A percentile compares a stretch with the other conserved stretches of the same genome.
Conservation (phyloP, 768 basidiomycete genomes). For the Mrakia blollopis region DNA sequence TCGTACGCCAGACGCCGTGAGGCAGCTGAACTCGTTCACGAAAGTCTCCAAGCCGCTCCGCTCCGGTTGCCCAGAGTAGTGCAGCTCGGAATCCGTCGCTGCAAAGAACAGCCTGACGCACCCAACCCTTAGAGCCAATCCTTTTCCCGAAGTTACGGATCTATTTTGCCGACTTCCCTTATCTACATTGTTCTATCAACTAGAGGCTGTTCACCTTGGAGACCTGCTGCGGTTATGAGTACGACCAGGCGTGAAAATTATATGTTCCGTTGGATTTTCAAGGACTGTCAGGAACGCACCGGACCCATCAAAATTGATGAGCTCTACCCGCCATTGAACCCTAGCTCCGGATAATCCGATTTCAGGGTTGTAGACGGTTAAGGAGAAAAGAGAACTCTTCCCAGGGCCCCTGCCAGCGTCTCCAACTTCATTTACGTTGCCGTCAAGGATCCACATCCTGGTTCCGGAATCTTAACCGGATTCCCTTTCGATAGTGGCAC, state of each 20-base stretch:
- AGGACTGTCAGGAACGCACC: constrained; percentile 70
- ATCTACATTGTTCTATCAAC: constrained; percentile 74
- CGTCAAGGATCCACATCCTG: constrained; percentile 65
- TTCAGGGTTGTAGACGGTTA: constrained; percentile 68
- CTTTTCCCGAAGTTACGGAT: constrained; percentile 75
- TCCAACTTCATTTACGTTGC: constrained; percentile 63
- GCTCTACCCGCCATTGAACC: constrained; percentile 69
- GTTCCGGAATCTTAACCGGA: constrained; percentile 73
- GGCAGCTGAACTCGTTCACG: constrained; percentile 55
- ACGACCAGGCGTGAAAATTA: constrained; percentile 66
- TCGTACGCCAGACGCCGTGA: constrained; percentile 57
- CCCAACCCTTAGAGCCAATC: constrained; percentile 75
- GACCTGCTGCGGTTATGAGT: constrained; percentile 76
- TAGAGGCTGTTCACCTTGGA: constrained; percentile 77
- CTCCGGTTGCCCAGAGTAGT: constrained; percentile 59
- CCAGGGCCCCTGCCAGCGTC: constrained; percentile 54
- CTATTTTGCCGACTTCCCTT: constrained; percentile 77
- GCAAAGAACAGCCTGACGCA: constrained; percentile 70
- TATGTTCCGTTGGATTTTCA: constrained; percentile 74
- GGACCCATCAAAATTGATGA: constrained; percentile 65
- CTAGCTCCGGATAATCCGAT: constrained; percentile 69
- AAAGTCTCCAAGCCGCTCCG: constrained; percentile 49
- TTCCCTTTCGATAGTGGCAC: constrained; percentile 68
- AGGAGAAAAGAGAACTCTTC: constrained; percentile 76
- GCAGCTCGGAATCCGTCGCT: constrained; percentile 65